Conservation (phyloP, 495 filamentous ascomycete species). For the Ramalina intermedia region DNA sequence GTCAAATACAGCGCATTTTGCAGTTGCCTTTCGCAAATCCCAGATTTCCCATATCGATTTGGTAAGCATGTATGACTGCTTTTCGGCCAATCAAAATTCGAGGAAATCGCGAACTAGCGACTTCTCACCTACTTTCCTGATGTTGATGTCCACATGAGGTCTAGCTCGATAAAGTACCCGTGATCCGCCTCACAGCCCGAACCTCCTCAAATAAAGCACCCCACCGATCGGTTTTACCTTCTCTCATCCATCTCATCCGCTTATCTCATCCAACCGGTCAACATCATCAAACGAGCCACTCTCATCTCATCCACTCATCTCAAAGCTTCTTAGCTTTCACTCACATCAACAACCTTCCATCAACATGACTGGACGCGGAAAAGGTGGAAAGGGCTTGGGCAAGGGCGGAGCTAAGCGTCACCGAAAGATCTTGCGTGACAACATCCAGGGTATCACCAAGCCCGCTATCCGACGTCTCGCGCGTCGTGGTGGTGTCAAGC, state of each 20-base stretch:
- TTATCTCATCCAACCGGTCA: constrained; percentile 21
- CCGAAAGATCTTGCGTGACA: constrained; percentile 99
- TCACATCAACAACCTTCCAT: constrained; percentile 25
- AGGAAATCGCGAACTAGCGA: constrained; percentile 3
- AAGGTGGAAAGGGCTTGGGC: constrained; percentile 97
- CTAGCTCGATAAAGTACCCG: constrained; percentile 5
- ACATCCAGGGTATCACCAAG: constrained; percentile 98
- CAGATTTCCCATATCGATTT: too few species aligned
- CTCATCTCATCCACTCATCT: constrained; percentile 6
- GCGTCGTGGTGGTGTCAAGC: constrained; percentile 99
- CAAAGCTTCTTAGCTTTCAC: constrained; percentile 11
- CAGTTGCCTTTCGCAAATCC: not conserved
- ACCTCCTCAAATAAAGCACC: constrained; percentile 31
- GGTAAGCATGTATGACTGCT: not conserved
- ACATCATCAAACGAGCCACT: constrained; percentile 20
- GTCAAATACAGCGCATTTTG: not conserved
- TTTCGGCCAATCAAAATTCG: too few species aligned
- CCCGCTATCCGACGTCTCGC: constrained; percentile 99
- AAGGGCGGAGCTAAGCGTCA: constrained; percentile 87
- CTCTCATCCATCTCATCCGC: constrained; percentile 18
- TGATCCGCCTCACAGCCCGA: constrained; percentile 7
- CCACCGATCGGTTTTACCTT: constrained; percentile 30
- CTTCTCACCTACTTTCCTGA: constrained; percentile 6
- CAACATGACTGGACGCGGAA: constrained; percentile 68
- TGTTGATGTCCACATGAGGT: not conserved